Conservation (phyloP, 345 rosid species). For the Citrus hindsii region DNA sequence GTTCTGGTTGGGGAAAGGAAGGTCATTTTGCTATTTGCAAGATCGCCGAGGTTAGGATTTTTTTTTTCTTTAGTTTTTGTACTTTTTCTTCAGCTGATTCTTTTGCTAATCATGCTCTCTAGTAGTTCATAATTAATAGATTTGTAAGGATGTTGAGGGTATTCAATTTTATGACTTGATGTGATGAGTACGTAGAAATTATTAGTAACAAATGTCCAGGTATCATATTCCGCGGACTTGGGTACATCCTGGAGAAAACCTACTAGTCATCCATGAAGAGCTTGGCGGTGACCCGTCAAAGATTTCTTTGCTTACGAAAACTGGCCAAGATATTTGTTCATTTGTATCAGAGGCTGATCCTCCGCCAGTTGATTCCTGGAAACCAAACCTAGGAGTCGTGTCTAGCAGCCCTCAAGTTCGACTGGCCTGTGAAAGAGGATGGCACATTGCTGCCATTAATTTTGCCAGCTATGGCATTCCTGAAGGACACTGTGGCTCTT, state of each 20-base stretch:
- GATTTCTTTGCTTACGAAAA: slow-evolving; percentile 38
- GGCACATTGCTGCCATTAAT: slow-evolving; percentile 46
- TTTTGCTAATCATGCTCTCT: neutral
- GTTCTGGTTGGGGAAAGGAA: slow-evolving; percentile 75
- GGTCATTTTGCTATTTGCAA: slow-evolving; percentile 79
- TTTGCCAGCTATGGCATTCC: slow-evolving; percentile 67
- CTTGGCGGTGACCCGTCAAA: slow-evolving; percentile 58
- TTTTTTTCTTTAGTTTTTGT: neutral
- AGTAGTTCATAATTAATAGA: neutral
- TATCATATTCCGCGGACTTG: slow-evolving; percentile 58
- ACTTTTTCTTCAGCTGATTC: neutral
- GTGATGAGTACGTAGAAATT: neutral
- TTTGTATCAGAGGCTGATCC: slow-evolving; percentile 51
- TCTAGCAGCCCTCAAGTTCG: slow-evolving; percentile 40
- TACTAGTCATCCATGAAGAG: slow-evolving; percentile 60
- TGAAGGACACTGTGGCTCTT: slow-evolving; percentile 49
- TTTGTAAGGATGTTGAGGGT: neutral
- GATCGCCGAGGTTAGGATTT: slow-evolving; percentile 66
- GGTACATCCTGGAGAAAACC: slow-evolving; percentile 48
- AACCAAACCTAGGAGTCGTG: slow-evolving; percentile 24
- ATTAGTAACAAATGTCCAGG: slow-evolving; percentile 23
- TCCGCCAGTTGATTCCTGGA: slow-evolving; percentile 49
- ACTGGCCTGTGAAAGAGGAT: slow-evolving; percentile 48
- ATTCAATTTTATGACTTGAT: neutral
- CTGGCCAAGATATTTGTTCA: slow-evolving; percentile 52